phyloP scores from a whole-genome alignment of 129 eudicot genomes.

The Lactuca saligna region DNA sequence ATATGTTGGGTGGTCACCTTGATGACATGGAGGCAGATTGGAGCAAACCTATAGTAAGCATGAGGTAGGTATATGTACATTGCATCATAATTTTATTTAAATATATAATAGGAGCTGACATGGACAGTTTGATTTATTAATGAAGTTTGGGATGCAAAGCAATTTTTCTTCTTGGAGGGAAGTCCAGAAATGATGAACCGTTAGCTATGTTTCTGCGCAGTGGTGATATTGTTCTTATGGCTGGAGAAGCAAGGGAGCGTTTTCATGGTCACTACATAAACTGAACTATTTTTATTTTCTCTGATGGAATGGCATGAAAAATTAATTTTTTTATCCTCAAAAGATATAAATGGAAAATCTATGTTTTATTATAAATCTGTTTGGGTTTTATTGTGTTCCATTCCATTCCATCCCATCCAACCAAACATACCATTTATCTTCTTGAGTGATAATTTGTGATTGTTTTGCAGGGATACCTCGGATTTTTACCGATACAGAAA shows the following conservation, averaged over 20 bases:
- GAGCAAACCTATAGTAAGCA: slow-evolving; percentile 96
- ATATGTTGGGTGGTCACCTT: slow-evolving; percentile 95
- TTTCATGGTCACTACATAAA: slow-evolving; percentile 68
- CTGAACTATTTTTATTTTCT: neutral
- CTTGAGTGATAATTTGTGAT: neutral
- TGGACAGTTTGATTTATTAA: slow-evolving; percentile 6
- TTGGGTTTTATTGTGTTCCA: no score
- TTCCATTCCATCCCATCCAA: no score
- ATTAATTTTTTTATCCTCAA: no score
- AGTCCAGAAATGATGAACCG: slow-evolving; percentile 81
- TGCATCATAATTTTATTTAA: neutral
- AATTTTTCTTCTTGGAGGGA: slow-evolving; percentile 95
- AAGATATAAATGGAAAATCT: no score
- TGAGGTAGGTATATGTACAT: slow-evolving; percentile 61
- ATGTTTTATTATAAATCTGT: no score
- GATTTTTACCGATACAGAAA: slow-evolving; percentile 70
- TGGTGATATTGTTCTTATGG: slow-evolving; percentile 88
- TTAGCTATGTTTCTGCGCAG: slow-evolving; percentile 89
- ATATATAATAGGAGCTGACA: slow-evolving; percentile 16
- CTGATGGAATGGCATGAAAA: neutral
- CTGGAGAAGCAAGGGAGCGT: slow-evolving; percentile 95
- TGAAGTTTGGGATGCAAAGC: slow-evolving; percentile 95
- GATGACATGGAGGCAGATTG: slow-evolving; percentile 98
- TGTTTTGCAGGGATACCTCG: slow-evolving; percentile 72
- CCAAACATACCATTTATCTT: neutral